Conservation (phyloP, 768 basidiomycete species). For the Fibroporia radiculosa region DNA sequence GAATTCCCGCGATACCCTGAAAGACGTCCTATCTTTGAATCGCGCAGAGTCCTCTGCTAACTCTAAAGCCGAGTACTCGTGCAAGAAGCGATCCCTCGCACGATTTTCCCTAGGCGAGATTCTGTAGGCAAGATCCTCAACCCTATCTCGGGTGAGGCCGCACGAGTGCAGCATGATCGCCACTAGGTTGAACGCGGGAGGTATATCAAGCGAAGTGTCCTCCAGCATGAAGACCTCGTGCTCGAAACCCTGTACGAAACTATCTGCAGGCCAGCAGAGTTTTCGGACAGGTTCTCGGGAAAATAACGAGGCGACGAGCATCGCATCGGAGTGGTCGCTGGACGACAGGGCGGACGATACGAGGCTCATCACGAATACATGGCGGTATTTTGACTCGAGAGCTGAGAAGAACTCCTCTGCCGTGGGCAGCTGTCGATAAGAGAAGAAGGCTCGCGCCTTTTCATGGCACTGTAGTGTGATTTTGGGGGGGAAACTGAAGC, state of each 20-base stretch:
- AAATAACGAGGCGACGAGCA: slow-evolving; percentile 31
- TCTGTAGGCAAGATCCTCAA: slow-evolving; percentile 9
- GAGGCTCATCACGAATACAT: slow-evolving; percentile 29
- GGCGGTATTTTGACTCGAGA: slow-evolving; percentile 29
- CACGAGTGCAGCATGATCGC: slow-evolving; percentile 28
- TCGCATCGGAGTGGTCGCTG: slow-evolving; percentile 32
- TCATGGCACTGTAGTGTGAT: slow-evolving; percentile 1
- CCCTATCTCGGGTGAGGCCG: background rate
- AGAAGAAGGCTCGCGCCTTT: slow-evolving; percentile 17
- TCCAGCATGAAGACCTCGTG: slow-evolving; percentile 31
- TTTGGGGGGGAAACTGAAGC: background rate
- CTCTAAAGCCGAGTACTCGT: slow-evolving; percentile 3
- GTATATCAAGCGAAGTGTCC: slow-evolving; percentile 41
- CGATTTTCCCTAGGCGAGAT: slow-evolving; percentile 2
- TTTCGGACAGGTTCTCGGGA: slow-evolving; percentile 26
- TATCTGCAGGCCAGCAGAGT: slow-evolving; percentile 20
- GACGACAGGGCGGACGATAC: slow-evolving; percentile 31
- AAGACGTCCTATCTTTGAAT: background rate
- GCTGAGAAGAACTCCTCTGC: slow-evolving; percentile 35
- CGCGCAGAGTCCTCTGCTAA: background rate
- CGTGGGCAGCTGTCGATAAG: slow-evolving; percentile 32
- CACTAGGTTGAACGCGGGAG: slow-evolving; percentile 34
- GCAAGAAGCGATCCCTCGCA: slow-evolving; percentile 5
- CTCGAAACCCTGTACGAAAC: slow-evolving; percentile 28
- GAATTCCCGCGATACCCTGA: background rate